A percentile compares a stretch with the other conserved stretches of the same genome.
Conservation (phyloP, 2,329 filamentous ascomycete species). For the Colletotrichum cuscutae region DNA sequence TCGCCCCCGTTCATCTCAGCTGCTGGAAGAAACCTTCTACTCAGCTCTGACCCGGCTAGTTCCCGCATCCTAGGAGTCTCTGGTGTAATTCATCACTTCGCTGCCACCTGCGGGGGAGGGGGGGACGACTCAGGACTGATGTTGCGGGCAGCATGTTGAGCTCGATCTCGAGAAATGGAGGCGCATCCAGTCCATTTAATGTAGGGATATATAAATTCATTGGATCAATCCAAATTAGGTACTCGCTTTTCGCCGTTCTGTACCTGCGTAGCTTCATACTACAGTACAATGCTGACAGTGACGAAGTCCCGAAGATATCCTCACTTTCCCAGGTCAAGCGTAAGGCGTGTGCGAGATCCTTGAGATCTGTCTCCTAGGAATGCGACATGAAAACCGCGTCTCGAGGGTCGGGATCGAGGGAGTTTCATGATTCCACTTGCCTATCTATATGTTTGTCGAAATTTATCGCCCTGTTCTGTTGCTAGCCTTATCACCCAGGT, state of each 20-base stretch:
- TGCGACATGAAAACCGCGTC: background rate
- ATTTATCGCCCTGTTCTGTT: background rate
- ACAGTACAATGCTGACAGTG: background rate
- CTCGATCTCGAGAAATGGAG: background rate
- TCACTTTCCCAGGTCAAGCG: background rate
- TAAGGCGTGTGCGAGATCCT: background rate
- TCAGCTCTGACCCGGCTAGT: background rate
- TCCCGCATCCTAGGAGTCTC: background rate
- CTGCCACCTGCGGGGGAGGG: background rate
- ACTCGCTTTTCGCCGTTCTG: background rate
- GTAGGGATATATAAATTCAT: background rate
- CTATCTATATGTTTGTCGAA: background rate
- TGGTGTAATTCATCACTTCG: background rate
- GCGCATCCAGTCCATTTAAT: background rate
- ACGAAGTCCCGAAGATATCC: background rate
- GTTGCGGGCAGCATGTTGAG: too few relatives aligned
- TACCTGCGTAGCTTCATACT: background rate
- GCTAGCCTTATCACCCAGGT: conserved; percentile 48
- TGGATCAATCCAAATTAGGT: background rate
- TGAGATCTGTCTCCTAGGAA: background rate
- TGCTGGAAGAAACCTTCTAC: background rate
- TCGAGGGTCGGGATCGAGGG: background rate
- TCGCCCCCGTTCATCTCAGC: background rate
- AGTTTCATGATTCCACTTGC: background rate
- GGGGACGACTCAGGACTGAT: background rate